Evolutionary conservation across 768 basidiomycete species (phyloP).

Genomic region (Sarcodon aspratus): DNA sequence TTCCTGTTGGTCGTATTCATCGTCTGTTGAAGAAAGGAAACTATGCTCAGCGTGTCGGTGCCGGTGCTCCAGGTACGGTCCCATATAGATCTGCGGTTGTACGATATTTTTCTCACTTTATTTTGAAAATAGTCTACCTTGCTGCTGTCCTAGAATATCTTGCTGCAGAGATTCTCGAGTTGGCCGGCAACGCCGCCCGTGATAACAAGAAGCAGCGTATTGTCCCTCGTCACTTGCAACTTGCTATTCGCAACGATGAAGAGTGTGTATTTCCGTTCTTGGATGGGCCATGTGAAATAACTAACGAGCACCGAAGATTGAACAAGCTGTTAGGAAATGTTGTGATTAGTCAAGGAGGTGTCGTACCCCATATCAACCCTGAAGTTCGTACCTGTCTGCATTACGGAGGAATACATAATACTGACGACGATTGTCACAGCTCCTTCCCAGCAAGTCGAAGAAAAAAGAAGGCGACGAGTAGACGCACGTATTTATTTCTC

Average conservation of each 20-base stretch:
- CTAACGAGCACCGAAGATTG: constrained; percentile 25
- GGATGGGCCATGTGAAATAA: not conserved
- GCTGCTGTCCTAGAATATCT: constrained; percentile 89
- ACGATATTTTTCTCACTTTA: not conserved
- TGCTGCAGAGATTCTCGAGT: constrained; percentile 86
- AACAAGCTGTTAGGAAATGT: constrained; percentile 79
- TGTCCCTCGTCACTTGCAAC: constrained; percentile 84
- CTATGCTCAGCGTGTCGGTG: constrained; percentile 82
- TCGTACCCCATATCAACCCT: constrained; percentile 62
- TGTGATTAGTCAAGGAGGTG: constrained; percentile 87
- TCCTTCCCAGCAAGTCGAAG: constrained; percentile 31
- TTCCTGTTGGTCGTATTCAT: constrained; percentile 90
- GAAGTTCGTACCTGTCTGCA: constrained; percentile 12
- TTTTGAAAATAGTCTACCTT: constrained; percentile 52
- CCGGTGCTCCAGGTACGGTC: constrained; percentile 65
- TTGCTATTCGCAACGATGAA: constrained; percentile 88
- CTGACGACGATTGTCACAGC: constrained; percentile 10
- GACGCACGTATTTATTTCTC: constrained; percentile 11
- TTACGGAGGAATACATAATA: not conserved
- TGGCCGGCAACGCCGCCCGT: constrained; percentile 79
- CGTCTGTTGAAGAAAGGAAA: constrained; percentile 82
- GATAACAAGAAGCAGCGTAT: constrained; percentile 91
- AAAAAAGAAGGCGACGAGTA: constrained; percentile 41
- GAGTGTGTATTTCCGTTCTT: constrained; percentile 33
- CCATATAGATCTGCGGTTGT: constrained; percentile 6